Base-by-base conservation (phyloP, 495 filamentous ascomycete genomes). In the Trichoderma reesei region DNA sequence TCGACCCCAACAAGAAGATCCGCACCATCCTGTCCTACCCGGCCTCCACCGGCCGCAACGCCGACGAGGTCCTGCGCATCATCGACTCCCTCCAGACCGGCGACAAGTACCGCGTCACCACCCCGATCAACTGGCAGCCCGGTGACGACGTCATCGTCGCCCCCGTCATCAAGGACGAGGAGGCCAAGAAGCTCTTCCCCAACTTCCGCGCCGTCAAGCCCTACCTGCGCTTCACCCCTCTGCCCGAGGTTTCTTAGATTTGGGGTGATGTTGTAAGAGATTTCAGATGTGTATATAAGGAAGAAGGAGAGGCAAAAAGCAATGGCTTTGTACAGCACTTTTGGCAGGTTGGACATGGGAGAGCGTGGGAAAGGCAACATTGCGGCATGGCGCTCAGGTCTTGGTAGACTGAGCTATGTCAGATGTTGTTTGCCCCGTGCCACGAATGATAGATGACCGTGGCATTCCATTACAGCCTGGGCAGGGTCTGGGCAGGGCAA, bases 1-100 rank as follows among this genome's bases (percentile, higher is more conserved):
- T 98, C 76, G 94, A 98, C 82, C 95, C 94, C 64, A 96, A 88
- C 84, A 97, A 98, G 86, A 92, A 87, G 66, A 97, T 98, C 77
- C 91, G 94, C 71, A 86, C 91, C 71, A 97, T 96, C 76, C 84
- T 98, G 67, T 88, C 92, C 69, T 98, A 97, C 84, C 95, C 95
- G 18, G 94, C 95, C 64, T 96, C 91, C 51, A 98, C 95, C 37
- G 95, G 94, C 73, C 91, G 94, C 71, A 98, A 98, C 81, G 89
- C 90, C 64, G 92, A 91, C 69, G 94, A 98, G 80, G 90, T 98
- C 63, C 85, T 98, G 66, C 90, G 95, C 71, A 88, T 98, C 63
- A 82, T 98, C 73, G 92, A 98, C 81, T 96, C 91, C 60, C 87
- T 98, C 64, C 92, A 97, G 83, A 96, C 95, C 46, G 93, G 91